Evolutionary conservation across 2,329 filamentous ascomycete species (phyloP).

Genomic region (Diaporthe ilicicola): DNA sequence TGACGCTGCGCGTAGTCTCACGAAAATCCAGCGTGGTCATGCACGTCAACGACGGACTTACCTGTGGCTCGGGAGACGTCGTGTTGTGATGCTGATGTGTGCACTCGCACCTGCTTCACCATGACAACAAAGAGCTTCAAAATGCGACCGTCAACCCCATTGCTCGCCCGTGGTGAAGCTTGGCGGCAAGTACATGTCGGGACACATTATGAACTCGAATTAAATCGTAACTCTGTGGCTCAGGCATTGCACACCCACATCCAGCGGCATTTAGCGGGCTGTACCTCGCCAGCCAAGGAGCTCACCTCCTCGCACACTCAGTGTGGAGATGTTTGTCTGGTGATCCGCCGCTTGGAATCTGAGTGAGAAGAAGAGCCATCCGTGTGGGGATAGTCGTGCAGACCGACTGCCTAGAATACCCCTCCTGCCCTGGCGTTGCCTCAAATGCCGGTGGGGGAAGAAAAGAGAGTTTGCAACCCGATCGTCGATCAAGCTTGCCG

Average conservation of each 20-base stretch:
- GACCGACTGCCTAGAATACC: neutral
- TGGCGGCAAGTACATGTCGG: neutral
- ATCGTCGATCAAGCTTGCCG: slow-evolving; percentile 14
- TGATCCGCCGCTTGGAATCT: neutral
- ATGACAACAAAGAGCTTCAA: neutral
- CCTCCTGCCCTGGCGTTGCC: neutral
- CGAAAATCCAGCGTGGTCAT: neutral
- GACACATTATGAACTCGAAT: neutral
- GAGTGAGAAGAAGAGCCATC: neutral
- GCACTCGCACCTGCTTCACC: neutral
- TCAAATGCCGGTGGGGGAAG: neutral
- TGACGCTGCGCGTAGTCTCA: neutral
- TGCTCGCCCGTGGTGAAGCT: neutral
- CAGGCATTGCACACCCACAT: neutral
- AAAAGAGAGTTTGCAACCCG: neutral
- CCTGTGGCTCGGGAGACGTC: neutral
- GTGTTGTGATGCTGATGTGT: neutral
- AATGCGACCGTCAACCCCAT: neutral
- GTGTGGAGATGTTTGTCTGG: neutral
- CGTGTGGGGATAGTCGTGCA: neutral
- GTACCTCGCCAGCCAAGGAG: neutral
- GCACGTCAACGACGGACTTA: neutral
- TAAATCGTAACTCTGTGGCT: neutral
- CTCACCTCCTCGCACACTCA: neutral
- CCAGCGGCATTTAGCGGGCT: neutral